Evolutionary conservation across 2,329 filamentous ascomycete genomes (phyloP).

Genomic region (Stagonosporopsis rhizophila): DNA sequence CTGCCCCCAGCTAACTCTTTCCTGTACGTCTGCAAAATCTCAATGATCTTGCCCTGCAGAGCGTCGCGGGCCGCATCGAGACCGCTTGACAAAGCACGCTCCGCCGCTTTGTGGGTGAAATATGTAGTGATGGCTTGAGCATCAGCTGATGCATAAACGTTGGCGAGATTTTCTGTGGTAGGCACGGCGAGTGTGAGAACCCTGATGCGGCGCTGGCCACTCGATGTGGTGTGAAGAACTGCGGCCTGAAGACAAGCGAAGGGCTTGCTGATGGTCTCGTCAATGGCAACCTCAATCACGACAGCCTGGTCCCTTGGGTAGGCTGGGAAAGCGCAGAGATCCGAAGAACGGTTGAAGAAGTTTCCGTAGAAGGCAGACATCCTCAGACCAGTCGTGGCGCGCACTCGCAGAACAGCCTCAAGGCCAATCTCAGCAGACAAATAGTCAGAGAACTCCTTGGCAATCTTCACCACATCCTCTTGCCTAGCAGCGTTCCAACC

Average conservation of each 20-base stretch:
- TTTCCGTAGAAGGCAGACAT: conserved; percentile 99
- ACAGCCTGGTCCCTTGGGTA: conserved; percentile 98
- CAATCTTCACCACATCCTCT: conserved; percentile 98
- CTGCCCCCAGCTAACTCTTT: conserved; percentile 96
- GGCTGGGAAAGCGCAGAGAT: conserved; percentile 96
- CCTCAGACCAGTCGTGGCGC: conserved; percentile 89
- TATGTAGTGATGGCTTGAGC: conserved; percentile 92
- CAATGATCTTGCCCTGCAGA: conserved; percentile 87
- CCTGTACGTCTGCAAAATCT: conserved; percentile 92
- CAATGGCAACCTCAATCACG: conserved; percentile 97
- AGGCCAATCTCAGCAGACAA: conserved; percentile 95
- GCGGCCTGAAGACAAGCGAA: conserved; percentile 85
- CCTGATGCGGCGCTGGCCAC: conserved; percentile 92
- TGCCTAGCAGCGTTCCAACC: conserved; percentile 94
- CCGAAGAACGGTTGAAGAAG: conserved; percentile 98
- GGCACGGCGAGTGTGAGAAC: conserved; percentile 93
- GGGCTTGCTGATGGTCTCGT: conserved; percentile 90
- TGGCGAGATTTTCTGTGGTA: conserved; percentile 87
- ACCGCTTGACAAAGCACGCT: conserved; percentile 82
- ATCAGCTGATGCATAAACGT: conserved; percentile 93
- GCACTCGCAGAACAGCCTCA: conserved; percentile 93
- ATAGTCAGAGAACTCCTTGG: conserved; percentile 94
- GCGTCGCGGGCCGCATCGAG: conserved; percentile 91
- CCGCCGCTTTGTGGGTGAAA: conserved; percentile 97
- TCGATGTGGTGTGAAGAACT: conserved; percentile 96